phyloP scores from a whole-genome alignment of 1,139 yeast genomes.

The Candida tropicalis region DNA sequence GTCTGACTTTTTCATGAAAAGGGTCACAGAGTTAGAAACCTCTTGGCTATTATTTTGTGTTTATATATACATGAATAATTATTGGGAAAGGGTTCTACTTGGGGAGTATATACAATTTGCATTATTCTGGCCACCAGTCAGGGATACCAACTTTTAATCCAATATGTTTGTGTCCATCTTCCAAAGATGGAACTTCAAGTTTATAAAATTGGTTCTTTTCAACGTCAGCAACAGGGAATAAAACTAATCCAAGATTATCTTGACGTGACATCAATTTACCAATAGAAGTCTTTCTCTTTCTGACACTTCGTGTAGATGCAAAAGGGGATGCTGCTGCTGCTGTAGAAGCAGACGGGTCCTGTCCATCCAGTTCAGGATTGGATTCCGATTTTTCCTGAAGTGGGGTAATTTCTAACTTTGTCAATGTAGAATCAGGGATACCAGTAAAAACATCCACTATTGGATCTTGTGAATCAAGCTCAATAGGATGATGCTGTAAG shows the following conservation, averaged over 20 bases:
- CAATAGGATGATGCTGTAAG: slow-evolving; percentile 17
- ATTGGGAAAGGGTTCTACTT: too few relatives aligned
- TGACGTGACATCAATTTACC: slow-evolving; percentile 62
- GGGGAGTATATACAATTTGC: too few relatives aligned
- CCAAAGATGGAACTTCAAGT: slow-evolving; percentile 31
- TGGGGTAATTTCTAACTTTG: slow-evolving; percentile 30
- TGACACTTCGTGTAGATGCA: slow-evolving; percentile 25
- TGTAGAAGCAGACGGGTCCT: not conserved
- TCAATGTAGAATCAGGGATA: slow-evolving; percentile 22
- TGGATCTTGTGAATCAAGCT: slow-evolving; percentile 22
- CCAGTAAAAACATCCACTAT: slow-evolving; percentile 21
- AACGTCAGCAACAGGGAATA: slow-evolving; percentile 51
- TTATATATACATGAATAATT: not conserved
- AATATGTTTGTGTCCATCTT: slow-evolving; percentile 25
- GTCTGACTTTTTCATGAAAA: too few relatives aligned
- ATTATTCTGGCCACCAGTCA: slow-evolving; percentile 64
- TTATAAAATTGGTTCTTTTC: slow-evolving; percentile 30
- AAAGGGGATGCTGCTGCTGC: slow-evolving; percentile 37
- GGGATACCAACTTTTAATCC: slow-evolving; percentile 57
- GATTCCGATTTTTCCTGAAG: slow-evolving; percentile 19
- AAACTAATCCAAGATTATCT: slow-evolving; percentile 69
- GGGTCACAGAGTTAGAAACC: too few relatives aligned
- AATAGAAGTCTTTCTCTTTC: slow-evolving; percentile 44
- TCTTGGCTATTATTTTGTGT: not conserved
- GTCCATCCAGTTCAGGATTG: slow-evolving; percentile 7